Evolutionary conservation across 495 filamentous ascomycete species (phyloP), one percentile per base, ranked within the genome.

Genomic region (Glarea lozoyensis): DNA sequence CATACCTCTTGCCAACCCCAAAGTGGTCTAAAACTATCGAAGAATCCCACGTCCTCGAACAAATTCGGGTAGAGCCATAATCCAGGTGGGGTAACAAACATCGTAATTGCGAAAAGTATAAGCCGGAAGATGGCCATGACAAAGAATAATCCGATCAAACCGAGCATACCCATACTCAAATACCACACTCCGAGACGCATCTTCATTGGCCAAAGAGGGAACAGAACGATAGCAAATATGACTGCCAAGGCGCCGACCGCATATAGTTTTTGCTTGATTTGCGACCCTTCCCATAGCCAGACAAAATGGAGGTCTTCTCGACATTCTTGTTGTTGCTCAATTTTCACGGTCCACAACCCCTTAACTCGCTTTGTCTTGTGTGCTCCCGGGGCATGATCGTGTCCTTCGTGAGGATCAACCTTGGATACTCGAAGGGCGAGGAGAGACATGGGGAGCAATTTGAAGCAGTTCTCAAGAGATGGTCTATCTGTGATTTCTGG

Each of bases 1-100:
- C 72, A 53, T 62, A 94, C 92, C 81, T 97, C 88, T 62, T 97
- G 92, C 93, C 93, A 99, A 38, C 85, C 93, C 90, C 93, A 97
- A 24, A 92, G 60, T 19, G 93, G 93, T 64, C 83, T 83, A 71
- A 99, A 99, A 63, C 85, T 93, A 48, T 99, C 93, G 56, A 97
- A 82, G 64, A 99, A 96, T 6, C 90, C 92, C 33, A 99, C 93
- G 59, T 99, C 93, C 63, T 97, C 93, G 65, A 96, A 99, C 16
- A 99, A 61, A 58, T 99, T 99, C 34, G 93, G 93, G 70, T 88
- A 99, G 34, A 99, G 71, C 93, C 93, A 99, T 21, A 99, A 69
- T 49, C 93, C 93, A 1, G 90, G 92, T 11, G 88, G 71, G 9
- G 78, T 73, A 6, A 76, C 70, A 57, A 97, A 90, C 53, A 94